phyloP scores from a whole-genome alignment of 2,329 filamentous ascomycete species.

The Blastomyces emzantsi region DNA sequence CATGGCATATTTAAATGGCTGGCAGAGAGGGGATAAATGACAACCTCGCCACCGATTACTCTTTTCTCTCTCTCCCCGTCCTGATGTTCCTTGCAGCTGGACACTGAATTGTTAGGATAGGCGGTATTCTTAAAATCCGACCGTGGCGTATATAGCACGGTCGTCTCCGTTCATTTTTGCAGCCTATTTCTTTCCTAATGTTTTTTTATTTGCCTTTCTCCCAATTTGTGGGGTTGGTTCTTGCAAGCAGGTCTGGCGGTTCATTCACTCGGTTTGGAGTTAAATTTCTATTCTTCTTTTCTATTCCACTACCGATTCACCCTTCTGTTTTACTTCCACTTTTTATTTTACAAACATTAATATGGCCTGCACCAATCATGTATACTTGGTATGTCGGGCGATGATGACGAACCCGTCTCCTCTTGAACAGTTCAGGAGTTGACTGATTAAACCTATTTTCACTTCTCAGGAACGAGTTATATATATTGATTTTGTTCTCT shows the following conservation, averaged over 20 bases:
- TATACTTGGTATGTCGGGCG: constrained; percentile 13
- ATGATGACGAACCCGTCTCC: constrained; percentile 7
- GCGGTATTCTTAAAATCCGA: constrained; percentile 13
- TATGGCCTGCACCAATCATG: constrained; percentile 11
- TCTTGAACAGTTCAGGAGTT: constrained; percentile 2
- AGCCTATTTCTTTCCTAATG: constrained; percentile 8
- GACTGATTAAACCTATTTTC: not conserved
- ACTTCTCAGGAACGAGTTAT: constrained; percentile 7
- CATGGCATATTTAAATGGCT: constrained; percentile 81
- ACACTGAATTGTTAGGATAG: constrained; percentile 6
- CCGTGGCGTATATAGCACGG: constrained; percentile 11
- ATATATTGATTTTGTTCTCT: constrained; percentile 3
- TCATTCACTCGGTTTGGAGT: constrained; percentile 11
- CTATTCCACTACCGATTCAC: constrained; percentile 7
- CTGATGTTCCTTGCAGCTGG: not conserved
- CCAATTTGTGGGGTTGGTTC: constrained; percentile 8
- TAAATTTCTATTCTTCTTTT: constrained; percentile 6
- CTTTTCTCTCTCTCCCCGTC: not conserved
- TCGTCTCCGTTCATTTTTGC: constrained; percentile 12
- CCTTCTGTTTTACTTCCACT: constrained; percentile 7
- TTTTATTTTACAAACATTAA: constrained; percentile 6
- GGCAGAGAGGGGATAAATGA: constrained; percentile 53
- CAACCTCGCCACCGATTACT: not conserved
- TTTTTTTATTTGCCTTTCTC: constrained; percentile 7
- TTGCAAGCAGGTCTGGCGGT: constrained; percentile 13